A percentile compares a stretch with the other conserved stretches of the same genome.
Evolutionary conservation across 2,329 filamentous ascomycete species (phyloP).

Genomic region (Ceratocystis alfenasii): DNA sequence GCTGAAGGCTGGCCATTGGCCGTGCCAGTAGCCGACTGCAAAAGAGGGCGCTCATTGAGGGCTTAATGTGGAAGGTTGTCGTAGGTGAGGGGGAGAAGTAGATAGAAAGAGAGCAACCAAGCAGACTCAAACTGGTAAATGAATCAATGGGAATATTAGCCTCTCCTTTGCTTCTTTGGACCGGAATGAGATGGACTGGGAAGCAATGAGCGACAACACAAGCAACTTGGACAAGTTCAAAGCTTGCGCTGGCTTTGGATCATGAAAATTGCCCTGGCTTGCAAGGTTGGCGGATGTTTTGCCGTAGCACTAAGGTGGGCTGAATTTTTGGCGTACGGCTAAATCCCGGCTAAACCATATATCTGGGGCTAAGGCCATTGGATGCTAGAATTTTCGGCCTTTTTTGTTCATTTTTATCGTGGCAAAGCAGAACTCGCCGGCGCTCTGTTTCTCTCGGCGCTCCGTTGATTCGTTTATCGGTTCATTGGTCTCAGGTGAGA

Average conservation of each 20-base stretch:
- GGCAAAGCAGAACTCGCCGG: slow-evolving; percentile 14
- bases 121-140: not conserved
- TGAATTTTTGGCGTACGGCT: slow-evolving; percentile 16
- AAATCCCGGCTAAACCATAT: slow-evolving; percentile 16
- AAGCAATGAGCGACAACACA: not conserved
- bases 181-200: not conserved
- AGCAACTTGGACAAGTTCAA: not conserved
- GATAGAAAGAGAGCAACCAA: not conserved
- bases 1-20: slow-evolving; percentile 13
- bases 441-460: slow-evolving; percentile 9
- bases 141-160: not conserved
- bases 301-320: slow-evolving; percentile 10
- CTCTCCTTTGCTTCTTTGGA: not conserved
- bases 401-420: slow-evolving; percentile 13
- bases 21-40: slow-evolving; percentile 18
- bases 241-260: slow-evolving; percentile 9
- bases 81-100: not conserved
- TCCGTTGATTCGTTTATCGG: not conserved
- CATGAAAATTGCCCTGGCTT: slow-evolving; percentile 13
- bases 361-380: not conserved
- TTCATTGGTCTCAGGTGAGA: not conserved
- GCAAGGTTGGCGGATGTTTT: not conserved
- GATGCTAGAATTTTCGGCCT: slow-evolving; percentile 21
- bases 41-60: slow-evolving; percentile 22
- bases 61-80: not conserved